Evolutionary conservation across 2,329 filamentous ascomycete species (phyloP), one percentile per base, ranked within the genome.

Genomic region (Xylariaceae sp.): DNA sequence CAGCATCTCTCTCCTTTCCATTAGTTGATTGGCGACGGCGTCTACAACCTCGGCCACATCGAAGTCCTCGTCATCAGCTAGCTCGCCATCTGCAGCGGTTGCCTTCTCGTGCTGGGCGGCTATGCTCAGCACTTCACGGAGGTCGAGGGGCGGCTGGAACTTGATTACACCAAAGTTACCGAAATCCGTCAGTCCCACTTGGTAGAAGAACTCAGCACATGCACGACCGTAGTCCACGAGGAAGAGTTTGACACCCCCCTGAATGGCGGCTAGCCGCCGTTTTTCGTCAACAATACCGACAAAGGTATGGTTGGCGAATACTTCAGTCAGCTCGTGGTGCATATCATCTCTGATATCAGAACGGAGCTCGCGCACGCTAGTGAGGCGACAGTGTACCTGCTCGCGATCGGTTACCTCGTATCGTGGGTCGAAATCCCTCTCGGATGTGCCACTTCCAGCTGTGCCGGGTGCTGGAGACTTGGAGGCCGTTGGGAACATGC

Each of bases 121-220:
- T 26, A 94, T 72, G 10, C 65, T 62, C 11, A 98, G 68, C 5
- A 96, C 59, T 36, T 83, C 76, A 4, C 68, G 63, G 5, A 98
- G 62, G 37, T 77, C 68, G 1, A 95, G 70, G 0, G 87, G 73
- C 2, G 87, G 84, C 31, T 78, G 75, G 49, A 98, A 87, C 9
- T 75, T 77, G 38, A 98, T 88, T 15, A 69, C 60, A 3, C 92
- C 92, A 51, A 94, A 95, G 55, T 98, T 98, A 2, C 83, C 87
- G 60, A 98, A 98, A 53, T 98, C 88, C 0, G 88, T 94, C 22
- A 98, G 72, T 0, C 88, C 90, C 14, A 96, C 64, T 60, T 98
- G 92, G 62, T 98, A 98, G 57, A 96, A 93, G 57, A 90, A 93
- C 49, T 96, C 90, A 41, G 79, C 83, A 56, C 78, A 84, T 1